Evolutionary conservation across 2,329 filamentous ascomycete species (phyloP).

Genomic region (Penicillium sp.): DNA sequence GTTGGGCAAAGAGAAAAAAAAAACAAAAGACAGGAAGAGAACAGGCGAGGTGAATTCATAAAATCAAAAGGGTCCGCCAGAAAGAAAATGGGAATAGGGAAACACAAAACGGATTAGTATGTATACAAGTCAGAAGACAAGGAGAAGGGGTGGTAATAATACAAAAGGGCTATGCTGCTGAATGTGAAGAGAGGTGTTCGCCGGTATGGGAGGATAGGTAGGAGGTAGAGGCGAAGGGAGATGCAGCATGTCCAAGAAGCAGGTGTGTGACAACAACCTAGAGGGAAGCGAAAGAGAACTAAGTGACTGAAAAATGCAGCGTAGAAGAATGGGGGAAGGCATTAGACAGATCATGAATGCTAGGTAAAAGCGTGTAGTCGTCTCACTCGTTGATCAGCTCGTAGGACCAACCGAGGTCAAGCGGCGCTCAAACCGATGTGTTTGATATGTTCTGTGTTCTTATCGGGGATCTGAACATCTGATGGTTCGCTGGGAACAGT

Average conservation of each 20-base stretch:
- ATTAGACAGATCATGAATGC: slow-evolving; percentile 15
- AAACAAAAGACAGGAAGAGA: background rate
- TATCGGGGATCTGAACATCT: background rate
- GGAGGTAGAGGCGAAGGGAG: background rate
- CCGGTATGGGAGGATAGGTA: slow-evolving; percentile 11
- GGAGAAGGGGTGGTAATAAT: slow-evolving; percentile 17
- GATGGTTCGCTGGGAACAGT: background rate
- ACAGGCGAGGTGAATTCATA: background rate
- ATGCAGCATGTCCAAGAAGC: slow-evolving; percentile 1
- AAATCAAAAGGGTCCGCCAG: background rate
- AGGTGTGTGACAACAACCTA: slow-evolving; percentile 6
- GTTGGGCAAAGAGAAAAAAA: background rate
- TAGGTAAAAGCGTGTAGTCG: slow-evolving; percentile 13
- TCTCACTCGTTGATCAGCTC: slow-evolving; percentile 12
- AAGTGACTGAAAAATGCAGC: slow-evolving; percentile 10
- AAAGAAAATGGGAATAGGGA: background rate
- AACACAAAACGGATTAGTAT: slow-evolving; percentile 16
- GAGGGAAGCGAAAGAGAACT: background rate
- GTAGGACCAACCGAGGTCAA: slow-evolving; percentile 6
- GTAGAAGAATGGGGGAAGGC: slow-evolving; percentile 9
- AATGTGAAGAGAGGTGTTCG: slow-evolving; percentile 11
- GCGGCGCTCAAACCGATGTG: background rate
- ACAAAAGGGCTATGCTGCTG: slow-evolving; percentile 17
- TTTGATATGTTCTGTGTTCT: background rate
- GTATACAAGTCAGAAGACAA: slow-evolving; percentile 15